Conservation (phyloP, 805 yeast species). For the Candida bentonensis region DNA sequence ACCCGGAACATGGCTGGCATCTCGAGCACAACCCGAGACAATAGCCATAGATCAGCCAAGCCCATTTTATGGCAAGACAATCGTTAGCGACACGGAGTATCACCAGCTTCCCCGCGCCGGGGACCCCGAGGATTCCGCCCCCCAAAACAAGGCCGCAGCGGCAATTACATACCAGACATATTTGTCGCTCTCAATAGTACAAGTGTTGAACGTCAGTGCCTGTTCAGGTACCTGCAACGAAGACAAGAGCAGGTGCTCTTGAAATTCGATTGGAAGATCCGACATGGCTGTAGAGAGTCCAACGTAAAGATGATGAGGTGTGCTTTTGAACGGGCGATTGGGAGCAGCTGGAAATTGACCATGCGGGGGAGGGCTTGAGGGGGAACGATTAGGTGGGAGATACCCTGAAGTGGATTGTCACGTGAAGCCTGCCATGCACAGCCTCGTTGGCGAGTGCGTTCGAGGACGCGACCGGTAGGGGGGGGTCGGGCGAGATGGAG, state of each 20-base stretch:
- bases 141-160: too few relatives aligned
- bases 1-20: too few relatives aligned
- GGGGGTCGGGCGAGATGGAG: too few relatives aligned
- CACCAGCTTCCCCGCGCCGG: too few relatives aligned
- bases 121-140: too few relatives aligned
- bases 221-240: conserved; percentile 72
- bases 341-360: neutral
- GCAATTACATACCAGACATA: conserved; percentile 66
- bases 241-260: conserved; percentile 84
- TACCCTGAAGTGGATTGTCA: neutral
- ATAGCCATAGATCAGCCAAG: too few relatives aligned
- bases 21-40: too few relatives aligned
- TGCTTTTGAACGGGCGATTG: neutral
- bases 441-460: neutral
- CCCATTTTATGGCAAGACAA: too few relatives aligned
- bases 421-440: neutral
- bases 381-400: neutral
- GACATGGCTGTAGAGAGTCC: conserved; percentile 9
- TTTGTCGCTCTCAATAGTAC: conserved; percentile 86
- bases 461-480: too few relatives aligned
- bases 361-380: conserved; percentile 1
- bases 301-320: conserved; percentile 1
- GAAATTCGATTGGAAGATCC: conserved; percentile 92
- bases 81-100: too few relatives aligned
- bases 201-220: conserved; percentile 81